Percentiles rank a stretch among this genome's conserved stretches.
These are phyloP conservation scores for Gynandropsis gynandra DNA, from an alignment of 345 rosid species.

Conservation along the genomic window DNA sequence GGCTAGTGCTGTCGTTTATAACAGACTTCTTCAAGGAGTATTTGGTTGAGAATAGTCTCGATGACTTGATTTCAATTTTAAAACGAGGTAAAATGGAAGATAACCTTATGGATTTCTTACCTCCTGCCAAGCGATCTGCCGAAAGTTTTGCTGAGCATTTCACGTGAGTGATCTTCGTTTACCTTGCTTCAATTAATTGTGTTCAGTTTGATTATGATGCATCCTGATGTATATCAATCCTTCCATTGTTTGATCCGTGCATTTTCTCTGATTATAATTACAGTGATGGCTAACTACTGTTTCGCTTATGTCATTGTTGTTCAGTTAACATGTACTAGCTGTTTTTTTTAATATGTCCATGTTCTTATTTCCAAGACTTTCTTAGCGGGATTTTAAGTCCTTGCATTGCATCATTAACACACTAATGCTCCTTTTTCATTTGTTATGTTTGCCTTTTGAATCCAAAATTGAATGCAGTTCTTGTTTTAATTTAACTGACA, in stretches of 20 bases:
- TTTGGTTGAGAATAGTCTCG: conserved; percentile 90
- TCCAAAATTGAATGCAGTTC: not conserved
- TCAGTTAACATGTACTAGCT: no score
- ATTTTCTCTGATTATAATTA: not conserved
- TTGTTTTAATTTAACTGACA: not conserved
- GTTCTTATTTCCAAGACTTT: no score
- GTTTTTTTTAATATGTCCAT: no score
- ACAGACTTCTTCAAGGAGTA: conserved; percentile 98
- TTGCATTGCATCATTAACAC: no score
- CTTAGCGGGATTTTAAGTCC: no score
- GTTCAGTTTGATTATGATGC: not conserved
- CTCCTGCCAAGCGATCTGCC: conserved; percentile 70
- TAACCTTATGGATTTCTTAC: conserved; percentile 74
- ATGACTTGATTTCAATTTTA: conserved; percentile 82
- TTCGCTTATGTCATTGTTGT: no score
- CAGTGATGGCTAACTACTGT: no score
- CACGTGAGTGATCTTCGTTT: conserved; percentile 47
- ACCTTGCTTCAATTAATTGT: conserved; percentile 11
- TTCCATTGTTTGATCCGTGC: not conserved
- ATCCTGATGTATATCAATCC: not conserved
- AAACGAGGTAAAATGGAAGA: conserved; percentile 97
- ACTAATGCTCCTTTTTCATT: not conserved
- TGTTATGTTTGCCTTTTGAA: not conserved
- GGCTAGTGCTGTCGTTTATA: conserved; percentile 88
- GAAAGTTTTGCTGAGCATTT: conserved; percentile 95